These are phyloP conservation scores for Gossypium gossypioides DNA, from an alignment of 441 rosid species.

Conservation along the genomic window DNA sequence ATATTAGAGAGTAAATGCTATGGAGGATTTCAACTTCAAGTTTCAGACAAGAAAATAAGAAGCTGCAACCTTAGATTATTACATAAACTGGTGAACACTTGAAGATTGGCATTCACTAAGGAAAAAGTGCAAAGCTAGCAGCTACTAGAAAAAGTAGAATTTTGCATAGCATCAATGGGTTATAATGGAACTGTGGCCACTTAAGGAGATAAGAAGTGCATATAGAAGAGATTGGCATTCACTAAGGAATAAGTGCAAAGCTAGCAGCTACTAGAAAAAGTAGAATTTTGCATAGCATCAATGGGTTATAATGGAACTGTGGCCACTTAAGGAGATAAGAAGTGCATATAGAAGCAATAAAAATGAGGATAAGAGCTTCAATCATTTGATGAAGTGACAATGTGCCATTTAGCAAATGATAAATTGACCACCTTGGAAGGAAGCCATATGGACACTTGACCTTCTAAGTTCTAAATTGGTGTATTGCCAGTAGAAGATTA, in stretches of 20 bases:
- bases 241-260: background rate
- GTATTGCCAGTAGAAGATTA: background rate
- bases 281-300: background rate
- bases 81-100: background rate
- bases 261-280: background rate
- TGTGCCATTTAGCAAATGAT: background rate
- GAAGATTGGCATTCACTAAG: background rate
- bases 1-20: background rate
- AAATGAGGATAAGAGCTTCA: background rate
- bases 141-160: background rate
- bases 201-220: background rate
- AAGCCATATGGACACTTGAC: background rate
- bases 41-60: background rate
- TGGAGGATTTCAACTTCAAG: background rate
- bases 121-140: background rate
- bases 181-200: background rate
- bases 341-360: background rate
- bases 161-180: background rate
- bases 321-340: background rate
- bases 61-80: background rate
- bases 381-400: background rate
- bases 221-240: background rate
- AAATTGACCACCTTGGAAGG: background rate
- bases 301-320: background rate
- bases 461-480: background rate